Percentiles rank a stretch among this genome's conserved stretches.
Conservation (phyloP, 192 early-diverging fungal genomes). For the Entrophospora sp. region DNA sequence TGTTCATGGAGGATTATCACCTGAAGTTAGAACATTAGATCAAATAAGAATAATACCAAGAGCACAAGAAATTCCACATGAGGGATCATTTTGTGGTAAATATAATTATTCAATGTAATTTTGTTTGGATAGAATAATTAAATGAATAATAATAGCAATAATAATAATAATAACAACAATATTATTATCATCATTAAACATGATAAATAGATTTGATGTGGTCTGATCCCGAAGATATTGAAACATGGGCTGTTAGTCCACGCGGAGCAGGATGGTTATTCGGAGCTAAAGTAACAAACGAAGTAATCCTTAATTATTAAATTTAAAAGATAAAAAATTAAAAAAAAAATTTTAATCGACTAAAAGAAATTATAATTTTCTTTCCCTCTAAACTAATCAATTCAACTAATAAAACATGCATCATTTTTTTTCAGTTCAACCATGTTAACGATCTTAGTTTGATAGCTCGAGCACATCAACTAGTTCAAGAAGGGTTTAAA, state of each 20-base stretch:
- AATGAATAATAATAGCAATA: too few relatives aligned
- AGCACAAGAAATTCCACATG: constrained; percentile 92
- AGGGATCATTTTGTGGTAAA: constrained; percentile 78
- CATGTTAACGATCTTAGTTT: constrained; percentile 84
- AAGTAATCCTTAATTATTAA: constrained; percentile 52
- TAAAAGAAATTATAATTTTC: too few relatives aligned
- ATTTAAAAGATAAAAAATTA: too few relatives aligned
- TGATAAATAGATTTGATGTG: constrained; percentile 85
- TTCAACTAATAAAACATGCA: too few relatives aligned
- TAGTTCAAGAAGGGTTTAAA: constrained; percentile 97
- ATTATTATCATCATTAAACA: constrained; percentile 3
- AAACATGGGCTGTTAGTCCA: constrained; percentile 83
- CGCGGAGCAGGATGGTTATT: constrained; percentile 96
- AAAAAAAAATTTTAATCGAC: too few relatives aligned
- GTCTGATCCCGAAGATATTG: constrained; percentile 94
- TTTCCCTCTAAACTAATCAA: too few relatives aligned
- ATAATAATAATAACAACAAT: too few relatives aligned
- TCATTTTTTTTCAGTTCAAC: constrained; percentile 62
- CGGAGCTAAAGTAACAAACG: constrained; percentile 87
- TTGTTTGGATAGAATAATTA: background rate
- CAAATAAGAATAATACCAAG: constrained; percentile 92
- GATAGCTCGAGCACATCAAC: constrained; percentile 93
- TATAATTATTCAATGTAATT: background rate
- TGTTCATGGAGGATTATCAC: constrained; percentile 89
- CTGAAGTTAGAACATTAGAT: constrained; percentile 86